phyloP scores from a whole-genome alignment of 2,329 filamentous ascomycete genomes.

The Venturia oleaginea region DNA sequence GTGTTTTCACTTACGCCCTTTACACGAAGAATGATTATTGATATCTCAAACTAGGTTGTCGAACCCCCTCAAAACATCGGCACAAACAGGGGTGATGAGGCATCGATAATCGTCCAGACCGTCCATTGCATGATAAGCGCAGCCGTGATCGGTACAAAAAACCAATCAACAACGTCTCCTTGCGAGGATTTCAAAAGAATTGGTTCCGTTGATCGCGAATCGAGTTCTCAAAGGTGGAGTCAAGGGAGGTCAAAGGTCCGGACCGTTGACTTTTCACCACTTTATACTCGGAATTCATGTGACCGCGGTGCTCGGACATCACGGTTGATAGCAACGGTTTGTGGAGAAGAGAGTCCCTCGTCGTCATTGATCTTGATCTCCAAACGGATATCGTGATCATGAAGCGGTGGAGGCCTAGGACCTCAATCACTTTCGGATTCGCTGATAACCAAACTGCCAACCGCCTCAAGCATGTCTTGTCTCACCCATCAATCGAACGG shows the following conservation, averaged over 20 bases:
- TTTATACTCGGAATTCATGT: neutral
- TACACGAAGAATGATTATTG: neutral
- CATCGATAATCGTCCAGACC: neutral
- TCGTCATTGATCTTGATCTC: neutral
- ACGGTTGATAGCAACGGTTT: neutral
- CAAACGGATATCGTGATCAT: neutral
- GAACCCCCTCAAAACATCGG: neutral
- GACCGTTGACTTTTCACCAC: neutral
- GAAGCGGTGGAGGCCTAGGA: neutral
- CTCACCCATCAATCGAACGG: neutral
- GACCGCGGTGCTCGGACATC: neutral
- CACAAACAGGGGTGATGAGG: neutral
- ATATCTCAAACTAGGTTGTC: neutral
- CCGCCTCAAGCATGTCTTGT: neutral
- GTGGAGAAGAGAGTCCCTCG: neutral
- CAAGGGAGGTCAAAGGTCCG: neutral
- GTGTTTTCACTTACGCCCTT: neutral
- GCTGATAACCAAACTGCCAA: neutral
- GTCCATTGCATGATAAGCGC: neutral
- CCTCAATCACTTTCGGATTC: too few relatives aligned
- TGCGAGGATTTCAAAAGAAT: neutral
- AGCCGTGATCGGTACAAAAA: neutral
- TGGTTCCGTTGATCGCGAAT: conserved; percentile 1
- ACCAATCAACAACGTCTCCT: neutral
- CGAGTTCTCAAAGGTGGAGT: neutral